A percentile compares a stretch with the other conserved stretches of the same genome.
These are phyloP conservation scores for Macaranga tanarius DNA, from an alignment of 441 rosid genomes.

Conservation along the genomic window DNA sequence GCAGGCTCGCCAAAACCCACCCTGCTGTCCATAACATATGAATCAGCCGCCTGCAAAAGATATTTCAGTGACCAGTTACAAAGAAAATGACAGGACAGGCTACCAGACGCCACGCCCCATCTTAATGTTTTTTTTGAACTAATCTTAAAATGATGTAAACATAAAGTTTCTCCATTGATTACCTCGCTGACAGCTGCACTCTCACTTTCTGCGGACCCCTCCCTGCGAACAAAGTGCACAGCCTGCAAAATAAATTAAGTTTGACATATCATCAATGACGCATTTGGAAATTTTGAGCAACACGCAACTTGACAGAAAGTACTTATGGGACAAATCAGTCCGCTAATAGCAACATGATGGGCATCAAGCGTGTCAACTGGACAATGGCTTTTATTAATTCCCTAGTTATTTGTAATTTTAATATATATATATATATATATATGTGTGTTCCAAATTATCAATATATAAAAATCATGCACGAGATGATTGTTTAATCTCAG, in stretches of 20 bases:
- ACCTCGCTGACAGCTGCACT: conserved; percentile 65
- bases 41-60: conserved; percentile 61
- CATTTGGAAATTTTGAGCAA: not conserved
- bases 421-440: not conserved
- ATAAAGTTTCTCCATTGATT: conserved; percentile 1
- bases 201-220: conserved; percentile 50
- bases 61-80: not conserved
- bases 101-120: not conserved
- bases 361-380: not conserved
- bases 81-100: not conserved
- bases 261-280: too few relatives aligned
- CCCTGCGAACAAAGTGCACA: conserved; percentile 63
- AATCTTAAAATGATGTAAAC: not conserved
- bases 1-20: conserved; percentile 81
- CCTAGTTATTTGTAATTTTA: not conserved
- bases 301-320: not conserved
- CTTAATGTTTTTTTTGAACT: too few relatives aligned
- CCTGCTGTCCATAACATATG: conserved; percentile 56
- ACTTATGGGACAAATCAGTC: not conserved
- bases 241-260: conserved; percentile 51
- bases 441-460: too few relatives aligned
- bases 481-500: not conserved
- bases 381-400: not conserved
- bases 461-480: not conserved
- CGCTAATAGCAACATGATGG: not conserved